Evolutionary conservation across 2,329 filamentous ascomycete species (phyloP).

Genomic region (Scedosporium minutisporum): DNA sequence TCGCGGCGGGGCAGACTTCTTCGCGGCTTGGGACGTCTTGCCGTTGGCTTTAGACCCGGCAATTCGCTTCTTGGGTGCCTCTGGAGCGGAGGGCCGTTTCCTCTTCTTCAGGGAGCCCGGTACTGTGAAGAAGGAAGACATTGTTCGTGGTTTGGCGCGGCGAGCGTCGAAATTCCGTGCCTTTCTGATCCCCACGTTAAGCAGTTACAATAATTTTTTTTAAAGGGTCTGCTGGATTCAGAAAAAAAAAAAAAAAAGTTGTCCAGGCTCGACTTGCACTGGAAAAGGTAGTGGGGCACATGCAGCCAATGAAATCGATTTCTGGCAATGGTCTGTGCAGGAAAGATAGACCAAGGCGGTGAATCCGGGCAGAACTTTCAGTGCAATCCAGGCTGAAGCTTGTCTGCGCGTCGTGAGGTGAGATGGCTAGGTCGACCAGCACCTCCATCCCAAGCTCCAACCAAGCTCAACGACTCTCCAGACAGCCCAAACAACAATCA

Average conservation of each 20-base stretch:
- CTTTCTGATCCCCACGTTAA: background rate
- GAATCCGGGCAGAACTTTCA: constrained; percentile 19
- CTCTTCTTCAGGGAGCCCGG: constrained; percentile 84
- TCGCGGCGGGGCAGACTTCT: constrained; percentile 14
- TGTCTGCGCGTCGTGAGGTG: constrained; percentile 24
- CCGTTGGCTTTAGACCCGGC: constrained; percentile 34
- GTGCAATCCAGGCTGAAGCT: constrained; percentile 29
- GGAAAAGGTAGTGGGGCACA: constrained; percentile 9
- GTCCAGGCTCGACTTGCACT: constrained; percentile 3
- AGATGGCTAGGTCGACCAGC: background rate
- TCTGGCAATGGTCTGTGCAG: background rate
- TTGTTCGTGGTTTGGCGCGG: constrained; percentile 26
- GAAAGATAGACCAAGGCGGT: constrained; percentile 17
- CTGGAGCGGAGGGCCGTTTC: constrained; percentile 55
- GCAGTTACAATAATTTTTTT: constrained; percentile 5
- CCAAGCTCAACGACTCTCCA: background rate
- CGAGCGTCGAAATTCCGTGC: constrained; percentile 3
- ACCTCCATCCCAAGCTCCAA: constrained; percentile 2
- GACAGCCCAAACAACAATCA: background rate
- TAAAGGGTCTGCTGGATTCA: constrained; percentile 7
- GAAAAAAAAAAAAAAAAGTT: constrained; percentile 25
- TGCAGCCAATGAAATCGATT: background rate
- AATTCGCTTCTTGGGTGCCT: constrained; percentile 50
- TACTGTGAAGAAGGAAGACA: constrained; percentile 95
- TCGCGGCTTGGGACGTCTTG: constrained; percentile 30